These are phyloP conservation scores for Microbotryum scabiosae DNA, from an alignment of 1,284 basidiomycete species.

Conservation along the genomic window DNA sequence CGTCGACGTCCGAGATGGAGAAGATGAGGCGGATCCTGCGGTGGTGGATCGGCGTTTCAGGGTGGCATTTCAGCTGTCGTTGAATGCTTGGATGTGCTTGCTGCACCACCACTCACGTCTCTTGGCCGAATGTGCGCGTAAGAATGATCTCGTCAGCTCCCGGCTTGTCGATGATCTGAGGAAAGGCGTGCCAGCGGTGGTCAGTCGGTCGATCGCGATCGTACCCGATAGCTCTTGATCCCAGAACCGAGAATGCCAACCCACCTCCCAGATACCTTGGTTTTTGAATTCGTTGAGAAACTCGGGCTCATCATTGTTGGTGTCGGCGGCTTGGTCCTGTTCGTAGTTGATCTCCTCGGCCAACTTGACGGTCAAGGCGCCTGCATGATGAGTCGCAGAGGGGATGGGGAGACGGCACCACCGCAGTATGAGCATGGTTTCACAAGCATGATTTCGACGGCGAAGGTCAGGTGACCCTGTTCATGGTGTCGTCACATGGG, in stretches of 20 bases:
- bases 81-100: constrained; percentile 40
- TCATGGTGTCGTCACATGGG: not conserved
- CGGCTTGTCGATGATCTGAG: constrained; percentile 59
- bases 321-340: constrained; percentile 51
- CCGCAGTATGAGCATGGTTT: not conserved
- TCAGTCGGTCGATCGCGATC: not conserved
- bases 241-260: constrained; percentile 23
- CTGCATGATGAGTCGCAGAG: constrained; percentile 16
- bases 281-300: constrained; percentile 69
- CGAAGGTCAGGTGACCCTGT: no score
- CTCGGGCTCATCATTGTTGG: constrained; percentile 48
- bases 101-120: constrained; percentile 55
- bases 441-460: not conserved
- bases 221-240: not conserved
- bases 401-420: not conserved
- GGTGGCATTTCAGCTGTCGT: constrained; percentile 21
- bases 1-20: constrained; percentile 68
- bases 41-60: constrained; percentile 8
- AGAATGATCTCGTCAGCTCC: constrained; percentile 78
- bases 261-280: constrained; percentile 66
- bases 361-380: constrained; percentile 63
- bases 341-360: constrained; percentile 80
- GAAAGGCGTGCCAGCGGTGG: not conserved
- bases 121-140: constrained; percentile 78
- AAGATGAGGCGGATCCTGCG: constrained; percentile 67